Base-by-base conservation (phyloP, 768 basidiomycete genomes). In the Suillus variegatus region DNA sequence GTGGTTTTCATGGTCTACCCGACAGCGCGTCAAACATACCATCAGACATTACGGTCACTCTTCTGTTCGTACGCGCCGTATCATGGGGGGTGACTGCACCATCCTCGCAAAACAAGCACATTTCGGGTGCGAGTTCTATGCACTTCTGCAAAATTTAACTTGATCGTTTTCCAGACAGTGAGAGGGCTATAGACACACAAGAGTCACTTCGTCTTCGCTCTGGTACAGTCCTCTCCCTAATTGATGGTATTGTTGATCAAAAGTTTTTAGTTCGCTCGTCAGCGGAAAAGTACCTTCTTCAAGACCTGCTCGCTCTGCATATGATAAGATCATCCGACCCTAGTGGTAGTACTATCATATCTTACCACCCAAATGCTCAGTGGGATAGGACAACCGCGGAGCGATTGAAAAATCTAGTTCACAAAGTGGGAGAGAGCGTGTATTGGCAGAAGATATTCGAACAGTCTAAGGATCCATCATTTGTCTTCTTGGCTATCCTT, bases 1-100 rank as follows among this genome's bases (percentile, higher is more conserved):
- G 84, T 61, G 44, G 20, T 41, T 32, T 49, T 28, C 13, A 3
- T 43, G n/a, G n/a, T 20, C n/a, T 14, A 46, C 12, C n/a, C 38
- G 16, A 32, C 4, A 18, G 20, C 20, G 18, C 13, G 38, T 38
- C 12, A 41, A 32, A 22, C 28, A 47, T 32, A 38, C 36, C 5
- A 40, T 36, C 43, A 85, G 84, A 85, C 71, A 81, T 85, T 25
- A 85, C 83, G 6, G 77, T 85, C 9, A 81, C 80, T 0, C 73
- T 85, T 12, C 76, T 81, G 2, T 85, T 84, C 67, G 75, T 82
- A 38, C 79, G 82, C 18, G 69, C 75, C 5, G 63, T 75, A 69
- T 76, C 5, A 75, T 82, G 72, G 68, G 71, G 63, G 77, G 79
- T 61, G 35, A 51, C 61, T 43, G 44, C 40, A 41, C 20, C 60